Evolutionary conservation across 352 stramenopile species (phyloP).

Genomic region (Salisapilia sapeloensis): DNA sequence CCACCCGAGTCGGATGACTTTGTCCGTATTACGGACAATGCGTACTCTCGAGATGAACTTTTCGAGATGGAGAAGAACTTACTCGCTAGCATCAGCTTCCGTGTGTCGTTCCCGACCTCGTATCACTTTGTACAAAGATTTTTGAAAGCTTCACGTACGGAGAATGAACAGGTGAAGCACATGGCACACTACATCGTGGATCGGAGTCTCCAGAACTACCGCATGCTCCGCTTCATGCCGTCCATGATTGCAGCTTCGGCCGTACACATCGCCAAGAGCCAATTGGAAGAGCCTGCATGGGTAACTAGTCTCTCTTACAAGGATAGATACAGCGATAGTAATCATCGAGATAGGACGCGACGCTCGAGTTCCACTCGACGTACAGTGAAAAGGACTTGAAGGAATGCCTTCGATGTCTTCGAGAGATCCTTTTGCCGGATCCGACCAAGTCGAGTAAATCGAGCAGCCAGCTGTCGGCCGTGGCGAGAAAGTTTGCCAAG

Average conservation of each 20-base stretch:
- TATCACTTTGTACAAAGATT: slow-evolving; percentile 82
- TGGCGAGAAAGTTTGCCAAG: slow-evolving; percentile 75
- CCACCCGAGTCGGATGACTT: slow-evolving; percentile 87
- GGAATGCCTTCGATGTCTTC: slow-evolving; percentile 54
- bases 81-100: slow-evolving; percentile 48
- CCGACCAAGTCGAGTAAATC: slow-evolving; percentile 46
- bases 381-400: slow-evolving; percentile 44
- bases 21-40: slow-evolving; percentile 94
- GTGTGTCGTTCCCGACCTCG: slow-evolving; percentile 68
- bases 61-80: slow-evolving; percentile 74
- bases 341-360: too few species aligned
- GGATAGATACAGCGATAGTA: too few species aligned
- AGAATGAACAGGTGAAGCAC: slow-evolving; percentile 53
- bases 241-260: slow-evolving; percentile 94
- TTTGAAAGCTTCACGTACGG: slow-evolving; percentile 58
- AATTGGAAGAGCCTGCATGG: slow-evolving; percentile 69
- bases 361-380: slow-evolving; percentile 56
- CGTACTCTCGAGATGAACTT: slow-evolving; percentile 78
- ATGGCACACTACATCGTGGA: slow-evolving; percentile 98
- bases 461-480: slow-evolving; percentile 64
- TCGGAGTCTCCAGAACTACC: slow-evolving; percentile 96
- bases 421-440: slow-evolving; percentile 67
- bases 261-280: slow-evolving; percentile 89
- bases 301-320: slow-evolving; percentile 14
- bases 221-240: slow-evolving; percentile 94